phyloP scores from a whole-genome alignment of 179 eudicot genomes.

The Drosera spatulata region DNA sequence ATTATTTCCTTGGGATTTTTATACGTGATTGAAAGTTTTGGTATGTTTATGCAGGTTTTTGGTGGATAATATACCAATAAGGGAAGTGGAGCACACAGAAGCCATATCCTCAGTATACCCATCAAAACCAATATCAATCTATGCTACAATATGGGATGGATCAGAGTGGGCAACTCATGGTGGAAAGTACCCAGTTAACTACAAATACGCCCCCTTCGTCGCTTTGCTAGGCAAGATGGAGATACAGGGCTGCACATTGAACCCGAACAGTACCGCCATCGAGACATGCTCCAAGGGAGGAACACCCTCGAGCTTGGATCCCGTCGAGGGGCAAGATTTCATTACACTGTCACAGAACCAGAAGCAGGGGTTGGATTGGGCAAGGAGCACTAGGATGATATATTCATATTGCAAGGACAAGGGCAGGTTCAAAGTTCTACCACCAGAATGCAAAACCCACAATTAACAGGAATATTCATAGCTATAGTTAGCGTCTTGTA shows the following conservation, averaged over 20 bases:
- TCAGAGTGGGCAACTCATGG: conserved; percentile 98
- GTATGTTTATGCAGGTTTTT: conserved; percentile 48
- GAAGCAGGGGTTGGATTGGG: conserved; percentile 65
- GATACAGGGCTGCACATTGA: conserved; percentile 52
- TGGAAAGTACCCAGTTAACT: conserved; percentile 85
- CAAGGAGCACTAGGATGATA: conserved; percentile 52
- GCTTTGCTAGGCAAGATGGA: conserved; percentile 48
- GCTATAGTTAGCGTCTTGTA: no score
- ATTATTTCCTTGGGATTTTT: no score
- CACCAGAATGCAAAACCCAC: conserved; percentile 50
- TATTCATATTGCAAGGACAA: conserved; percentile 88
- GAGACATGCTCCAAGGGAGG: conserved; percentile 12
- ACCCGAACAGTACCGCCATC: conserved; percentile 10
- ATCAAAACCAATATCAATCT: conserved; percentile 78
- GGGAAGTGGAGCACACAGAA: conserved; percentile 50
- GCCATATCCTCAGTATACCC: conserved; percentile 57
- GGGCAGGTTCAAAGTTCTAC: conserved; percentile 56
- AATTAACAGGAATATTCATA: background rate
- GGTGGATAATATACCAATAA: conserved; percentile 81
- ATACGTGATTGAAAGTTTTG: no score
- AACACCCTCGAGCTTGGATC: conserved; percentile 57
- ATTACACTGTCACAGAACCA: conserved; percentile 59
- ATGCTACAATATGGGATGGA: conserved; percentile 92
- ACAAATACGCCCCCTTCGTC: conserved; percentile 80
- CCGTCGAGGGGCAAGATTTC: conserved; percentile 70